Base-by-base conservation (phyloP, 176 grass and related monocot genomes). In the Phragmites australis region DNA sequence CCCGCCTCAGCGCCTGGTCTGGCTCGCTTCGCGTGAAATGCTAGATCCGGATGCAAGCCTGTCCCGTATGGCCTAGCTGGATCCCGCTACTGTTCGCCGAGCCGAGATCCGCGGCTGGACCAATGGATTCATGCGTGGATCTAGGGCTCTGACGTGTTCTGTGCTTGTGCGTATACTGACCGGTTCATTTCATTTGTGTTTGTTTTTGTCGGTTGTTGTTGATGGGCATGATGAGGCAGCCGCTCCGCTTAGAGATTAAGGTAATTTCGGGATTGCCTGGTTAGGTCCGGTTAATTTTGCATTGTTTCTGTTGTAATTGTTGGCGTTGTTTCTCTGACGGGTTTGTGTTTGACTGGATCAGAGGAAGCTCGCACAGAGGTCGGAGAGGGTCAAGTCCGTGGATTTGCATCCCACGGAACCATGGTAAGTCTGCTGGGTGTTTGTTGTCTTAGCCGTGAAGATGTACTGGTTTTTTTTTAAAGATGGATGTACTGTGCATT, bases 361-460 rank as follows among this genome's bases (percentile, higher is more conserved):
- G 93, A 87, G 93, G 82, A 97, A 97, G 88, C 89, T 97, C 74
- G 90, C 93, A 6, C 91, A 97, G 78, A 97, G 93, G 74, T 97
- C 91, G 10, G 93, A 97, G 74, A 88, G 93, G 78, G 93, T 93
- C 6, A 97, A 97, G 72, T 89, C 90, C 0, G 93, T 93, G 45
- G 93, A 97, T 85, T 53, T 97, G 22, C 93, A 97, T 73, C 88
- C 90, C 22, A 89, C 93, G 0, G 93, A 97, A 47, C 90, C 93
- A 93, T 97, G 93, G 93, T 93, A 72, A 74, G 65, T 60, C 31
- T 8, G 69, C 39, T 47, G 3, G 26, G 45, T 73, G 14, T 26
- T 64, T 62, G 9, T 64, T 81, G 59, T 57, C 14, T 65, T 55
- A 15, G 25, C 25, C n/a, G n/a, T n/a, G n/a, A n/a, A n/a, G n/a